A percentile compares a stretch with the other conserved stretches of the same genome.
Evolutionary conservation across 2,329 filamentous ascomycete species (phyloP).

Genomic region (Dendryphion nanum): DNA sequence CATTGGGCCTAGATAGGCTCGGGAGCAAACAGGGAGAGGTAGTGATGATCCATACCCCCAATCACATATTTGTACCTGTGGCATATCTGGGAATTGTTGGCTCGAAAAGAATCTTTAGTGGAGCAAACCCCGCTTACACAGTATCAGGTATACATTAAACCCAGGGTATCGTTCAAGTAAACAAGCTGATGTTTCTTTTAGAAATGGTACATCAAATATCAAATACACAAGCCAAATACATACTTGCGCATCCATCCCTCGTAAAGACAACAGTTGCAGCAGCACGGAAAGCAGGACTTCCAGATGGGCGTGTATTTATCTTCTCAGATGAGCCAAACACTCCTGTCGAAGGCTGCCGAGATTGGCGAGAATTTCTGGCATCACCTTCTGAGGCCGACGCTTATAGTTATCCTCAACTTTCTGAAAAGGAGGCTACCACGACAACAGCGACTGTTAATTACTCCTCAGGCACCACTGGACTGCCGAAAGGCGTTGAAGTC

Average conservation of each 20-base stretch:
- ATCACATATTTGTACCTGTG: constrained; percentile 54
- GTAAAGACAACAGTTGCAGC: constrained; percentile 26
- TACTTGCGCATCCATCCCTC: constrained; percentile 32
- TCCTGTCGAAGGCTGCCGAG: constrained; percentile 21
- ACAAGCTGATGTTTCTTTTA: constrained; percentile 11
- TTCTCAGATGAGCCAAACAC: constrained; percentile 31
- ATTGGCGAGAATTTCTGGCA: constrained; percentile 31
- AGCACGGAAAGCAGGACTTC: constrained; percentile 26
- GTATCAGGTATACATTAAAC: constrained; percentile 39
- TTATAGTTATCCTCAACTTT: constrained; percentile 26
- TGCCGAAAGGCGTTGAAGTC: constrained; percentile 53
- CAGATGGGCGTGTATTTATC: constrained; percentile 28
- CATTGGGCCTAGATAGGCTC: constrained; percentile 45
- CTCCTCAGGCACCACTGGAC: constrained; percentile 52
- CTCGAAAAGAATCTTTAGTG: constrained; percentile 53
- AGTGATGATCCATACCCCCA: constrained; percentile 54
- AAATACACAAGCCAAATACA: constrained; percentile 32
- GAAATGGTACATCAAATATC: constrained; percentile 36
- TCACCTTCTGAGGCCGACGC: constrained; percentile 24
- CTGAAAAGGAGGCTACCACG: constrained; percentile 20
- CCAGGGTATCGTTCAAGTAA: neutral
- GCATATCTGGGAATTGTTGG: constrained; percentile 54
- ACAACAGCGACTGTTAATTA: constrained; percentile 51
- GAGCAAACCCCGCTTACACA: constrained; percentile 55
- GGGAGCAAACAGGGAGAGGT: constrained; percentile 49